These are phyloP conservation scores for Saccharomycodes ludwigii DNA, from an alignment of 805 yeast genomes.

Conservation along the genomic window DNA sequence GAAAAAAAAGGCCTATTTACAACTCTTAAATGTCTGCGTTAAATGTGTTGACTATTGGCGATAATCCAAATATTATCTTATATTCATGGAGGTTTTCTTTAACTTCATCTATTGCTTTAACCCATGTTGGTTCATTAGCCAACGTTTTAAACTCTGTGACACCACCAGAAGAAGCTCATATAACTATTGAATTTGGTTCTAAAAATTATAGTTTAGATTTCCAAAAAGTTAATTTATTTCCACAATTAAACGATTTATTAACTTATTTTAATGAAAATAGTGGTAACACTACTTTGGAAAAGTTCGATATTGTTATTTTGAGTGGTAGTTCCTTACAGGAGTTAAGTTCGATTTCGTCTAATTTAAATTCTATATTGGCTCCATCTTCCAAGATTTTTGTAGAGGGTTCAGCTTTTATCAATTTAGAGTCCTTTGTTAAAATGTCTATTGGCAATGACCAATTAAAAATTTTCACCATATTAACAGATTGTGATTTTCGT, in stretches of 20 bases:
- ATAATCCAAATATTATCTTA: slow-evolving; percentile 19
- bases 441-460: slow-evolving; percentile 25
- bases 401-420: slow-evolving; percentile 62
- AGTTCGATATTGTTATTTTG: slow-evolving; percentile 35
- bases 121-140: slow-evolving; percentile 21
- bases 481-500: slow-evolving; percentile 51
- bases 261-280: too few species aligned
- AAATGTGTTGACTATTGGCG: slow-evolving; percentile 19
- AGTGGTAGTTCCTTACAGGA: slow-evolving; percentile 41
- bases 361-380: slow-evolving; percentile 24
- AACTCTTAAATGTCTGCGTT: slow-evolving; percentile 11
- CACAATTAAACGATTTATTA: too few species aligned
- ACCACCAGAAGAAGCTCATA: slow-evolving; percentile 10
- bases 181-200: slow-evolving; percentile 13
- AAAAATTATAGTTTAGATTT: too few species aligned
- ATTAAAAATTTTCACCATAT: slow-evolving; percentile 38
- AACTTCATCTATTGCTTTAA: slow-evolving; percentile 23
- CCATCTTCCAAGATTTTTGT: slow-evolving; percentile 39
- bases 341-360: slow-evolving; percentile 29
- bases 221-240: too few species aligned
- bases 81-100: slow-evolving; percentile 23
- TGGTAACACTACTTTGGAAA: too few species aligned
- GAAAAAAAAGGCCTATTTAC: slow-evolving; percentile 1
- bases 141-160: too few species aligned
- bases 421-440: slow-evolving; percentile 56